Base-by-base conservation (phyloP, 495 filamentous ascomycete genomes). In the Penicillium ucsense region DNA sequence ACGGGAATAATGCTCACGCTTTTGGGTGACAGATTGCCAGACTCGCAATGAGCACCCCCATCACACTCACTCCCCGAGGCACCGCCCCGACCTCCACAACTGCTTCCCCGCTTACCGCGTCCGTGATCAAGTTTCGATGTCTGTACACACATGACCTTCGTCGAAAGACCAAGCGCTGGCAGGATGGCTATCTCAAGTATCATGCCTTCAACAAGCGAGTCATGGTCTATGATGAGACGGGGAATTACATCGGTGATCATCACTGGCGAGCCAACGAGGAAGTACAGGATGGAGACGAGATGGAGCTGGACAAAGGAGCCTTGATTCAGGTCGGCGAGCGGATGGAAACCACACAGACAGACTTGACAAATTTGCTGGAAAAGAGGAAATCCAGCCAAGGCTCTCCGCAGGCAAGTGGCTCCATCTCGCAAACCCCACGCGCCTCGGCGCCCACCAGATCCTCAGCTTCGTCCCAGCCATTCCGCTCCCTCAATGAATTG, bases 141-240 rank as follows among this genome's bases (percentile, higher is more conserved):
- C 80, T 96, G 20, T 96, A 85, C 64, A 94, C 86, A 4, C 77
- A 83, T 52, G 89, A 96, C 59, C 61, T 94, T 43, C 80, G 82
- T 6, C 78, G 85, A 43, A 96, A 96, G 65, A 80, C 84, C 44
- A 96, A 96, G 65, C 71, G 85, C 40, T 96, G 89, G 89, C 86
- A 91, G 54, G 90, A 96, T 83, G 90, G 90, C 37, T 80, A 82
- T 39, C 75, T 95, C 31, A 80, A 83, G 44, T 94, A 81, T 58
- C 89, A 96, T 61, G 85, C 86, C 2, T 94, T 94, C 74, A 96
- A 96, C 67, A 87, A 83, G 53, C 81, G 89, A 4, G 70, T 89
- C 35, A 94, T 96, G 89, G 85, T 92, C 20, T 91, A 91, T 55
- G 89, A 96, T 60, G 80, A 81, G 10, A 68, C 73, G 11, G 77